phyloP scores from a whole-genome alignment of 495 filamentous ascomycete species.

The Viridothelium virens region DNA sequence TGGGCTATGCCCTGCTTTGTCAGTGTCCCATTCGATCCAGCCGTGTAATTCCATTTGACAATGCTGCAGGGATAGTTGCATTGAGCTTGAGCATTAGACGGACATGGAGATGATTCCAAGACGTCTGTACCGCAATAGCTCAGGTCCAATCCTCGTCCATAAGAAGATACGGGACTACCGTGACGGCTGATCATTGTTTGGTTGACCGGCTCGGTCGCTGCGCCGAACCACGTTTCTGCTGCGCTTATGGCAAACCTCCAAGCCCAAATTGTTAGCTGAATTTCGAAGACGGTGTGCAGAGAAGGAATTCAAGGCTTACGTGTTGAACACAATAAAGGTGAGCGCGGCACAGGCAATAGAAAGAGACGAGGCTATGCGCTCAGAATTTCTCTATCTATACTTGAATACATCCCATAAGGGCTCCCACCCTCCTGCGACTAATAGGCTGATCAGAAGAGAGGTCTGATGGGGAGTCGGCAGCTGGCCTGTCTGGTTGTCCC shows the following conservation, averaged over 20 bases:
- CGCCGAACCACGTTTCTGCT: slow-evolving; percentile 10
- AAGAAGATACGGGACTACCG: not conserved
- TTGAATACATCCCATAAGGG: slow-evolving; percentile 6
- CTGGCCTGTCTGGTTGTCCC: not conserved
- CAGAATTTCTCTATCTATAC: not conserved
- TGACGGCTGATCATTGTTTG: slow-evolving; percentile 1
- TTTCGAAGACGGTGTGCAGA: not conserved
- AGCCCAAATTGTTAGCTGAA: not conserved
- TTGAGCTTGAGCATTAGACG: not conserved
- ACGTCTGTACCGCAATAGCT: slow-evolving; percentile 1
- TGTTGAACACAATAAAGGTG: slow-evolving; percentile 5
- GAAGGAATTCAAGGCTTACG: not conserved
- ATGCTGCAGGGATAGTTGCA: slow-evolving; percentile 11
- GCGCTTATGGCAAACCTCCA: slow-evolving; percentile 6
- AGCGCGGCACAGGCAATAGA: slow-evolving; percentile 2
- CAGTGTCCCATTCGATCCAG: not conserved
- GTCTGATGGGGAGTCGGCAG: slow-evolving; percentile 9
- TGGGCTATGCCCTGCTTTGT: slow-evolving; percentile 7
- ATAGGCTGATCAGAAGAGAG: not conserved
- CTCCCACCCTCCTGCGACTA: not conserved
- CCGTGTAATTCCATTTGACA: not conserved
- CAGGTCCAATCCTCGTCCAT: slow-evolving; percentile 3
- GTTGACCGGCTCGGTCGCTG: slow-evolving; percentile 6
- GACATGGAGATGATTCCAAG: slow-evolving; percentile 3
- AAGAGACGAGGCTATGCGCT: not conserved